Evolutionary conservation across 805 yeast genomes (phyloP).

Genomic region (Zygoascus biomembranicola): DNA sequence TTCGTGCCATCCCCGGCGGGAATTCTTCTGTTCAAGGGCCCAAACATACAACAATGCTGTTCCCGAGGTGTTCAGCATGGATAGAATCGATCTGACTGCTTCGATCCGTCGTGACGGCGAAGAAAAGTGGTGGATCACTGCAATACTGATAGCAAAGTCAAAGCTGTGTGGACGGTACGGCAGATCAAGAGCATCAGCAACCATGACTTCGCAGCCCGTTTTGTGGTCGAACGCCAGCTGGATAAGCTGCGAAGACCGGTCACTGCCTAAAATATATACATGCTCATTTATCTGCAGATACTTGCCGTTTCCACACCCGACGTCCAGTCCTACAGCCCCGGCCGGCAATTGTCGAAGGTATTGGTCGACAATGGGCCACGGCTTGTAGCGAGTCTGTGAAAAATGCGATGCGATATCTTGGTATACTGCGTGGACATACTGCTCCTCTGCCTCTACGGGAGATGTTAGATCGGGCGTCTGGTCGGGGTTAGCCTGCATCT

Average conservation of each 20-base stretch:
- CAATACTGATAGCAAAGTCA: slow-evolving; percentile 90
- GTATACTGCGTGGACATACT: slow-evolving; percentile 84
- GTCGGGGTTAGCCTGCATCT: too few species aligned
- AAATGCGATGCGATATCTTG: slow-evolving; percentile 89
- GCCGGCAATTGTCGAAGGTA: slow-evolving; percentile 44
- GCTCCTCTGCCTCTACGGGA: slow-evolving; percentile 50
- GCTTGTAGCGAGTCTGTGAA: slow-evolving; percentile 88
- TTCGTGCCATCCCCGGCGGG: slow-evolving; percentile 83
- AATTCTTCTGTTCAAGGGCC: slow-evolving; percentile 88
- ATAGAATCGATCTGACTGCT: slow-evolving; percentile 64
- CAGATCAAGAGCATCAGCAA: slow-evolving; percentile 70
- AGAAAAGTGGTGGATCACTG: slow-evolving; percentile 94
- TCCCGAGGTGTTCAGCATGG: slow-evolving; percentile 52
- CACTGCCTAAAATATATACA: slow-evolving; percentile 61
- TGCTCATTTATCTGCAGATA: slow-evolving; percentile 66
- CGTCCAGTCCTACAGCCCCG: slow-evolving; percentile 76
- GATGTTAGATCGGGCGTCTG: slow-evolving; percentile 26
- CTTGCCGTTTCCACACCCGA: slow-evolving; percentile 97
- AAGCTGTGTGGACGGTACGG: slow-evolving; percentile 46
- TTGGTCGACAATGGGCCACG: slow-evolving; percentile 91
- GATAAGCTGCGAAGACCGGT: slow-evolving; percentile 28
- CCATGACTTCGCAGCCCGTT: slow-evolving; percentile 47
- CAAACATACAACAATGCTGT: slow-evolving; percentile 81
- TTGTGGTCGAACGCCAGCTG: slow-evolving; percentile 39
- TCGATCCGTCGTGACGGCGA: slow-evolving; percentile 67